Evolutionary conservation across 805 yeast genomes (phyloP).

Genomic region (Candida khao-thaluensis): DNA sequence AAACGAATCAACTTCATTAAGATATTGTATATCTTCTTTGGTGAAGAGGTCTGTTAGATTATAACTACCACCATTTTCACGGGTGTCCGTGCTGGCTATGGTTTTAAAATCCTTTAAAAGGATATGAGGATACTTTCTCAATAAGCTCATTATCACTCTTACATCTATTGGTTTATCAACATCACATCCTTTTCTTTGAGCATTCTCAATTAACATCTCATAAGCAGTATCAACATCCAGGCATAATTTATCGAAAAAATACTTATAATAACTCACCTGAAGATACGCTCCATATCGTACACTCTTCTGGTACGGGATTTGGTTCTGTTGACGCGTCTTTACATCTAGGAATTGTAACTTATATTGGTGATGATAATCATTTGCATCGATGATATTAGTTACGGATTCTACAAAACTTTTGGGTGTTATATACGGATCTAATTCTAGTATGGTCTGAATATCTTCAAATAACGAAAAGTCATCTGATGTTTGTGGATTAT

Average conservation of each 20-base stretch:
- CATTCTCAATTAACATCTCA: constrained; percentile 45
- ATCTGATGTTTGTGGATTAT: constrained; percentile 12
- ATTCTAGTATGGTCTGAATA: constrained; percentile 19
- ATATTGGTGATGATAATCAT: constrained; percentile 10
- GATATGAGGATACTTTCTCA: constrained; percentile 34
- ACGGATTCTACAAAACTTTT: constrained; percentile 19
- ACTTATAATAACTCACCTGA: constrained; percentile 63
- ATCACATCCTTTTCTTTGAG: constrained; percentile 45
- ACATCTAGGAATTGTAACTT: constrained; percentile 44
- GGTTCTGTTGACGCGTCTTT: constrained; percentile 52
- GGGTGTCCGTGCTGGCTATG: constrained; percentile 37
- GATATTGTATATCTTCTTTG: constrained; percentile 9
- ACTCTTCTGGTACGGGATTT: constrained; percentile 48
- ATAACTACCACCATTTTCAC: constrained; percentile 10
- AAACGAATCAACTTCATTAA: constrained; percentile 19
- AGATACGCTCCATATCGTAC: constrained; percentile 49
- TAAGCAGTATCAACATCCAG: constrained; percentile 30
- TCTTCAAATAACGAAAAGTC: constrained; percentile 25
- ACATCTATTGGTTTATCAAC: constrained; percentile 49
- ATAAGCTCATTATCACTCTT: constrained; percentile 35
- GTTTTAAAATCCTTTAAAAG: constrained; percentile 43
- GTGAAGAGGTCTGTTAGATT: constrained; percentile 10
- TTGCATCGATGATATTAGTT: constrained; percentile 13
- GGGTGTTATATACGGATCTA: constrained; percentile 23
- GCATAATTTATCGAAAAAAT: constrained; percentile 42